These are phyloP conservation scores for Funneliformis geosporum DNA, from an alignment of 192 early-diverging fungal genomes.

Conservation along the genomic window DNA sequence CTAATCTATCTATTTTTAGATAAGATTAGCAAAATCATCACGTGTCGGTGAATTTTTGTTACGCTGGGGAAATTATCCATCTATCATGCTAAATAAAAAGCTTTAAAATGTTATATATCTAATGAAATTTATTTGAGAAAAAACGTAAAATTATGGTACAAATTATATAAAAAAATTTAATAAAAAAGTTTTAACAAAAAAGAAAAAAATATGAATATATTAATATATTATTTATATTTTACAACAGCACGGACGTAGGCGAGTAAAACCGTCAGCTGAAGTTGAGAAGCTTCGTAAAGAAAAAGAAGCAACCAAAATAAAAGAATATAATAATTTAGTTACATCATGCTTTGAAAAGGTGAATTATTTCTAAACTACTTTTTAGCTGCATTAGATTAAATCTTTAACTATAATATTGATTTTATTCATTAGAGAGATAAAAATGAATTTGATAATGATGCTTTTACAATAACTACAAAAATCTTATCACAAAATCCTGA, in stretches of 20 bases:
- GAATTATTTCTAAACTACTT: background rate
- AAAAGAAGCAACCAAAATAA: slow-evolving; percentile 46
- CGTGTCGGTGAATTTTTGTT: no score
- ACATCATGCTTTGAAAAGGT: slow-evolving; percentile 37
- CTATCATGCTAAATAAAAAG: no score
- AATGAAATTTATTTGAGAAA: no score
- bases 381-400: background rate
- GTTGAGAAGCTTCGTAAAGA: slow-evolving; percentile 37
- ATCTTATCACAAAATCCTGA: slow-evolving; percentile 87
- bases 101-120: no score
- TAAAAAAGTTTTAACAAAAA: no score
- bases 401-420: background rate
- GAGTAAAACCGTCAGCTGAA: slow-evolving; percentile 43
- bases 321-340: slow-evolving; percentile 45
- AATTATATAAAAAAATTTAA: no score
- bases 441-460: slow-evolving; percentile 44
- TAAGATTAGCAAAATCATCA: no score
- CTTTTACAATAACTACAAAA: slow-evolving; percentile 66
- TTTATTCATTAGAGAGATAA: slow-evolving; percentile 37
- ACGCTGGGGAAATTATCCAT: no score
- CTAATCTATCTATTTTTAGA: no score
- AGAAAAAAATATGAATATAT: no score
- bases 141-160: no score
- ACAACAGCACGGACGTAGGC: slow-evolving; percentile 42
- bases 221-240: background rate